Percentiles rank a stretch among this genome's conserved stretches.
Evolutionary conservation across 208 protist species (phyloP).

Genomic region (Acanthamoeba sp.): DNA sequence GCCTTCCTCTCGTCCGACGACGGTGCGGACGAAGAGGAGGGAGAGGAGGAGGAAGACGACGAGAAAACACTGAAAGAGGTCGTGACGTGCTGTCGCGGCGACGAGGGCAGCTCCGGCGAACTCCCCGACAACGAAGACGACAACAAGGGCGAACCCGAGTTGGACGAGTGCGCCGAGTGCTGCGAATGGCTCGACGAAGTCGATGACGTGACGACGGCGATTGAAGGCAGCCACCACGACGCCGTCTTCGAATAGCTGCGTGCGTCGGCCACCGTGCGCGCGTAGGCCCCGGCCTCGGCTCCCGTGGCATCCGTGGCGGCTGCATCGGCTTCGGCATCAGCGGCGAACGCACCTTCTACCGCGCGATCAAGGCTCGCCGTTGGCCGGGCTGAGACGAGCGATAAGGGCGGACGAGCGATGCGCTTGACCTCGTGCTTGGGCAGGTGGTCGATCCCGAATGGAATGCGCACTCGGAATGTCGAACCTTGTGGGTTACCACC

Average conservation of each 20-base stretch:
- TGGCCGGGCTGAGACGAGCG: background rate
- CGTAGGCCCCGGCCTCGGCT: background rate
- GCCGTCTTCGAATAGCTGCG: conserved; percentile 26
- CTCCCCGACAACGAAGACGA: background rate
- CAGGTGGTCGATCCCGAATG: conserved; percentile 48
- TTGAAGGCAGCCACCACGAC: conserved; percentile 54
- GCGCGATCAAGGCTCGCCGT: too few relatives aligned
- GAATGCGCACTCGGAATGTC: conserved; percentile 40
- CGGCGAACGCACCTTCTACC: too few relatives aligned
- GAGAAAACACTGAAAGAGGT: background rate
- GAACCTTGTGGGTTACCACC: too few relatives aligned
- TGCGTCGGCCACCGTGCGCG: background rate
- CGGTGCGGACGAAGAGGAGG: background rate
- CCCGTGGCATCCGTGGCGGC: background rate
- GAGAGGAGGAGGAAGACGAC: too few relatives aligned
- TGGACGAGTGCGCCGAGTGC: background rate
- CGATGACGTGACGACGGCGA: background rate
- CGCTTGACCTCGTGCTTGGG: background rate
- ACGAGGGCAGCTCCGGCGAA: conserved; percentile 28
- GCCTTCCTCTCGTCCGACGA: background rate
- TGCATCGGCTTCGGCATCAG: background rate
- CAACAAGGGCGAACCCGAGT: background rate
- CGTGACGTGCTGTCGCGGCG: background rate
- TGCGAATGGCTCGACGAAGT: background rate
- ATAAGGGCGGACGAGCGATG: background rate